Conservation (phyloP, 2,329 filamentous ascomycete species). For the Colletotrichum ledebouriae region DNA sequence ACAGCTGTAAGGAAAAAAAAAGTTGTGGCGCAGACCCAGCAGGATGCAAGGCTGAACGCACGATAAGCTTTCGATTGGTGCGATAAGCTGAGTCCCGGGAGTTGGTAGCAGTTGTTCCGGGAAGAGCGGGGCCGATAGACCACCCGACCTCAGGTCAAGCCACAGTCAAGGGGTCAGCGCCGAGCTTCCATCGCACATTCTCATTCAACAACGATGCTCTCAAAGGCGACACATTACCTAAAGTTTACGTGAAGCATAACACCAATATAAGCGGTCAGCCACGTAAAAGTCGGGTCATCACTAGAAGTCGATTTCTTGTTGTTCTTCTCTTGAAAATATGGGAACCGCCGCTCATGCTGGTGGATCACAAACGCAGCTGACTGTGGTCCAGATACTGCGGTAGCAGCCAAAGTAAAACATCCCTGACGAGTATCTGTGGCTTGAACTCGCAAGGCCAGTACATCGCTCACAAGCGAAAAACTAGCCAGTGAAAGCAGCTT, state of each 20-base stretch:
- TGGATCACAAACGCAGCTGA: neutral
- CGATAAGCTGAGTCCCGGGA: conserved; percentile 37
- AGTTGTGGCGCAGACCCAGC: conserved; percentile 24
- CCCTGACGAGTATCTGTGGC: no score
- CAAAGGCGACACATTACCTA: conserved; percentile 24
- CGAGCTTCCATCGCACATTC: conserved; percentile 28
- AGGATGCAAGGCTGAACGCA: conserved; percentile 32
- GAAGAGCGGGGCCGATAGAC: neutral
- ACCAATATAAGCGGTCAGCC: conserved; percentile 24
- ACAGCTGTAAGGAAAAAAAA: conserved; percentile 41
- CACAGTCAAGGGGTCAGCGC: conserved; percentile 31
- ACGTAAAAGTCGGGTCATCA: neutral
- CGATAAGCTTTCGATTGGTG: conserved; percentile 37
- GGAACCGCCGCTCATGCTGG: conserved; percentile 1
- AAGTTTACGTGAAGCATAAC: conserved; percentile 36
- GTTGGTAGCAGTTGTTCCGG: conserved; percentile 28
- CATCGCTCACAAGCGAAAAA: no score
- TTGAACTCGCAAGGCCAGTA: no score
- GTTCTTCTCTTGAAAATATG: neutral
- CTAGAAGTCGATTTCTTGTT: no score
- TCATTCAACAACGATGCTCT: conserved; percentile 6
- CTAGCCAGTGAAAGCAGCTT: no score
- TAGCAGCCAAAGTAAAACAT: no score
- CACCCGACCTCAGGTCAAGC: conserved; percentile 3
- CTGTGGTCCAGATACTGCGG: neutral